phyloP scores from a whole-genome alignment of 345 rosid species.

The Anacardium occidentale region DNA sequence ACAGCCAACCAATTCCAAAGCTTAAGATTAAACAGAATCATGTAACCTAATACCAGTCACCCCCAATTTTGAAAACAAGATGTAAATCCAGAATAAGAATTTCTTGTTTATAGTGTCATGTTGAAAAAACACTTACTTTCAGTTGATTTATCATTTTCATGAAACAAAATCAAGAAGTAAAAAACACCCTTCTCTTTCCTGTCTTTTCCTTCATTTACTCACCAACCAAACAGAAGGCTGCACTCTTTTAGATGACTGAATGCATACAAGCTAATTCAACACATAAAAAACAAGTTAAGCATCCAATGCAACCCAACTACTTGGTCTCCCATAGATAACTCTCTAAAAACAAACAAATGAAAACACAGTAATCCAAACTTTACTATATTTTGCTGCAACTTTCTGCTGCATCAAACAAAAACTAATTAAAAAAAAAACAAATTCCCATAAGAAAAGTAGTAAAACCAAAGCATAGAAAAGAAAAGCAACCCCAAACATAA shows the following conservation, averaged over 20 bases:
- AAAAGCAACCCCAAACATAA: too few relatives aligned
- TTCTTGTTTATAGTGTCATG: not conserved
- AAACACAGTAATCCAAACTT: not conserved
- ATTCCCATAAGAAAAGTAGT: not conserved
- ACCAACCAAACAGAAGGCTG: constrained; percentile 3
- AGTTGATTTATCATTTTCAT: not conserved
- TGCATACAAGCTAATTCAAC: not conserved
- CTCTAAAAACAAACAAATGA: not conserved
- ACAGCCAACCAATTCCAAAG: not conserved
- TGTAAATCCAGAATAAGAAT: not conserved
- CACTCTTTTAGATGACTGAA: not conserved
- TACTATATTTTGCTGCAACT: not conserved
- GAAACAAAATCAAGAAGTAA: not conserved
- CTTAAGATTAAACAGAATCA: not conserved
- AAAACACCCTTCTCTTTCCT: not conserved
- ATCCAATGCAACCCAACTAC: not conserved
- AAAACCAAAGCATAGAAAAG: not conserved
- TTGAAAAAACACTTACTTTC: not conserved
- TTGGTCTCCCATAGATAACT: not conserved
- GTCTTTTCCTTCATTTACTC: not conserved
- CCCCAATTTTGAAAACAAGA: too few relatives aligned
- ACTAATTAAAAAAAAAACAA: not conserved
- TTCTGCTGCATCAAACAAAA: not conserved
- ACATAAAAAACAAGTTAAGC: not conserved
- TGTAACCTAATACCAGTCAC: not conserved